Conservation (phyloP, 163 green algal genomes). For the Coccomyxa subellipsoidea region DNA sequence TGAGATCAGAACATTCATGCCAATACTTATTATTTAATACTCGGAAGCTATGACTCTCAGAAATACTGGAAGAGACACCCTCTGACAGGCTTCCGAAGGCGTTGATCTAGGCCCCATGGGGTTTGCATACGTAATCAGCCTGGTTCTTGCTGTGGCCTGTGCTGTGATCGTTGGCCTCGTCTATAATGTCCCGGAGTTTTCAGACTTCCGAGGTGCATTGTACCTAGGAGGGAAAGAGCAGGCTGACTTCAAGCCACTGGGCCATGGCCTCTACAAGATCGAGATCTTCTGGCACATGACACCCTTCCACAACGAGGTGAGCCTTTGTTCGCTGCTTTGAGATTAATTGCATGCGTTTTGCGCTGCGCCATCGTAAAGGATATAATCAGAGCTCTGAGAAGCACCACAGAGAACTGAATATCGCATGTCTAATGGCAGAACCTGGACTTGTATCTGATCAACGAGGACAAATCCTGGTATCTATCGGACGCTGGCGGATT, state of each 20-base stretch:
- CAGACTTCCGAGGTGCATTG: background rate
- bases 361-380: too few relatives aligned
- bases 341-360: too few relatives aligned
- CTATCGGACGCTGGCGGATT: background rate
- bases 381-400: too few relatives aligned
- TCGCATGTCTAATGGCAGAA: background rate
- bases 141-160: background rate
- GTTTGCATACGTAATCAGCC: too few relatives aligned
- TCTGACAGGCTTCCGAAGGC: too few relatives aligned
- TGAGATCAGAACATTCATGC: too few relatives aligned
- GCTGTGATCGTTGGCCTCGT: background rate
- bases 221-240: background rate
- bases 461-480: background rate
- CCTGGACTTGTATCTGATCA: constrained; percentile 1
- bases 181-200: background rate
- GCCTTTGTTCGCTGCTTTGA: too few relatives aligned
- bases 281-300: constrained; percentile 9
- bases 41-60: too few relatives aligned
- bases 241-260: background rate
- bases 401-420: background rate
- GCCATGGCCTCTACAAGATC: background rate
- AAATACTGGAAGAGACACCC: too few relatives aligned
- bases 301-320: background rate
- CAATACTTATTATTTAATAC: too few relatives aligned
- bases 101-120: too few relatives aligned